Evolutionary conservation across 2,329 filamentous ascomycete species (phyloP).

Genomic region (Setomelanomma holmii): DNA sequence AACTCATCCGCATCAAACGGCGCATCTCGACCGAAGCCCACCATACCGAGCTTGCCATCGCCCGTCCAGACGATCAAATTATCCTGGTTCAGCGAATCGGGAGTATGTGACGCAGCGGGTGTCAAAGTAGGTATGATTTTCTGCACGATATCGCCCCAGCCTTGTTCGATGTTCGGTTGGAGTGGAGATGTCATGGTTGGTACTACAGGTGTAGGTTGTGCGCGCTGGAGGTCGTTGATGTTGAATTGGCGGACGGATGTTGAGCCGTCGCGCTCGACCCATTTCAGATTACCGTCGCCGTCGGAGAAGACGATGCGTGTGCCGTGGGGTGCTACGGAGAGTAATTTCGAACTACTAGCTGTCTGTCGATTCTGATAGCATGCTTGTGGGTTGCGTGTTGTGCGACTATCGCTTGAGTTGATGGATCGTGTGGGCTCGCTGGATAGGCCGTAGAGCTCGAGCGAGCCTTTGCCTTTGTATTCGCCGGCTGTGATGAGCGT

Average conservation of each 20-base stretch:
- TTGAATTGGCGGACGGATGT: conserved; percentile 63
- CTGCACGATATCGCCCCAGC: conserved; percentile 74
- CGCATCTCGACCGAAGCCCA: conserved; percentile 56
- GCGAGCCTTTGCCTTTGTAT: conserved; percentile 88
- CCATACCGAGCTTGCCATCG: conserved; percentile 75
- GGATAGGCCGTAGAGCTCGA: conserved; percentile 81
- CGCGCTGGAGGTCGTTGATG: conserved; percentile 55
- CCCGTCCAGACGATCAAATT: conserved; percentile 88
- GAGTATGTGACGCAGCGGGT: not conserved
- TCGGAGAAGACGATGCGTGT: conserved; percentile 84
- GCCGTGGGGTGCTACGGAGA: conserved; percentile 83
- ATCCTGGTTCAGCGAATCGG: conserved; percentile 54
- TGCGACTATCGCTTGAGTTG: conserved; percentile 38
- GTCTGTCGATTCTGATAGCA: conserved; percentile 75
- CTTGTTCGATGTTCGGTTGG: conserved; percentile 19
- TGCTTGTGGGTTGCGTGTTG: conserved; percentile 52
- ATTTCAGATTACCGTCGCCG: conserved; percentile 82
- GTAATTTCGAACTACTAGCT: conserved; percentile 77
- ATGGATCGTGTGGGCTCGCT: conserved; percentile 40
- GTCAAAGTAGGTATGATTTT: conserved; percentile 70
- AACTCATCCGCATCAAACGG: conserved; percentile 40
- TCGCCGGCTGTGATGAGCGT: conserved; percentile 84
- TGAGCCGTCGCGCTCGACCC: conserved; percentile 84
- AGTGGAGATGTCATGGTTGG: conserved; percentile 3
- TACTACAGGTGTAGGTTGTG: not conserved